Conservation (phyloP, 495 filamentous ascomycete genomes). For the Hamigera avellanea region DNA sequence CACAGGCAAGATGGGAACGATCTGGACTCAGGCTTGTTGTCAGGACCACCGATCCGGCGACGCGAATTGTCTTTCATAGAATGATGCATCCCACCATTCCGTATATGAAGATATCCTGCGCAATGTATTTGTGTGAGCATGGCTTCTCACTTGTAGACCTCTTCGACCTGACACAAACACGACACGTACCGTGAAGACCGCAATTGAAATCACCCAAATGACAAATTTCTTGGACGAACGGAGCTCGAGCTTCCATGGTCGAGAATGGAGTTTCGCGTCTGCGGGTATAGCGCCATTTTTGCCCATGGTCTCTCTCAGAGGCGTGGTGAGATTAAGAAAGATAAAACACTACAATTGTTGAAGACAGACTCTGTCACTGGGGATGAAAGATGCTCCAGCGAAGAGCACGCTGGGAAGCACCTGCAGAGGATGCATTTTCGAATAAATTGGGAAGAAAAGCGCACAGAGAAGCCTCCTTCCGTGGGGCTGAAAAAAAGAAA, state of each 20-base stretch:
- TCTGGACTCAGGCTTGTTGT: slow-evolving; percentile 22
- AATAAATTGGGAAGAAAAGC: too few relatives aligned
- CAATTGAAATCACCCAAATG: slow-evolving; percentile 37
- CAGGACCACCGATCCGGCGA: slow-evolving; percentile 38
- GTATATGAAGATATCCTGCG: slow-evolving; percentile 64
- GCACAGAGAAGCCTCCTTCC: too few relatives aligned
- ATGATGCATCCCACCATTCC: slow-evolving; percentile 56
- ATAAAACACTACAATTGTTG: too few relatives aligned
- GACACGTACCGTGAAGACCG: slow-evolving; percentile 37
- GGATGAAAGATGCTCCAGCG: too few relatives aligned
- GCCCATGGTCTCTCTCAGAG: background rate
- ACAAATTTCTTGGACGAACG: slow-evolving; percentile 32
- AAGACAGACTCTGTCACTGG: too few relatives aligned
- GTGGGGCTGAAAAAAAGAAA: too few relatives aligned
- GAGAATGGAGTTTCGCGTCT: background rate
- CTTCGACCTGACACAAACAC: too few relatives aligned
- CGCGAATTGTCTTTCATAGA: slow-evolving; percentile 50
- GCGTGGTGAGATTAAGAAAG: background rate
- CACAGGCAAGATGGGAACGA: slow-evolving; percentile 72
- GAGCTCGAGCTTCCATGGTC: slow-evolving; percentile 14
- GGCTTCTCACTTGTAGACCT: too few relatives aligned
- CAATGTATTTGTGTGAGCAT: background rate
- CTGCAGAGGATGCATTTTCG: too few relatives aligned
- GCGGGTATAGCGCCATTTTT: background rate
- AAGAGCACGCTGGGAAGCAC: too few relatives aligned